These are phyloP conservation scores for Tripterygium wilfordii DNA, from an alignment of 177 flowering plant genomes.

Conservation along the genomic window DNA sequence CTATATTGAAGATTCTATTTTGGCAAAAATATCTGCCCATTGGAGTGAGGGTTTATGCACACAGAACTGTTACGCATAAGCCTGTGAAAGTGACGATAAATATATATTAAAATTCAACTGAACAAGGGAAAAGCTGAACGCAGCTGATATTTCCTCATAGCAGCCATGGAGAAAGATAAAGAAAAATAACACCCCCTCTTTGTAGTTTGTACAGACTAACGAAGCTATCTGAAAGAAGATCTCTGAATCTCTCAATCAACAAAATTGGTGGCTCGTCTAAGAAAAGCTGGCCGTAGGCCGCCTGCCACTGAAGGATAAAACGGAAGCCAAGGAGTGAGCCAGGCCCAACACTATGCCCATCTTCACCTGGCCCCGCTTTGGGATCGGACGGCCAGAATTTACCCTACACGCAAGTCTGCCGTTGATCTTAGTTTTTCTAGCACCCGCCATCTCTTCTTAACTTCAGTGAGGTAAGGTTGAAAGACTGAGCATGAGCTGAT, in stretches of 20 bases:
- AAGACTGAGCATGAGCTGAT: neutral
- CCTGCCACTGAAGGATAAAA: slow-evolving; percentile 11
- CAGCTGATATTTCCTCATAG: too few relatives aligned
- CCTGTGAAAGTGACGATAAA: too few relatives aligned
- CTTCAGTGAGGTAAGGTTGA: neutral
- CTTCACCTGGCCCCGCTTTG: slow-evolving; percentile 29
- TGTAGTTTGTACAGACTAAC: too few relatives aligned
- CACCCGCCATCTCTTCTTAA: slow-evolving; percentile 6
- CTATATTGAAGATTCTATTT: too few relatives aligned
- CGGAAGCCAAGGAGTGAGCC: slow-evolving; percentile 22
- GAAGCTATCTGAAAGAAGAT: neutral
- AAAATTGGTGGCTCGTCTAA: neutral
- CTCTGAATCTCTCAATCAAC: neutral
- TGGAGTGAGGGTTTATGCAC: too few relatives aligned
- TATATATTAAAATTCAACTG: too few relatives aligned
- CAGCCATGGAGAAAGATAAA: too few relatives aligned
- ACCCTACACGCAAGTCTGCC: slow-evolving; percentile 9
- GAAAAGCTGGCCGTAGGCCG: neutral
- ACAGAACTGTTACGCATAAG: too few relatives aligned
- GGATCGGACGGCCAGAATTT: slow-evolving; percentile 12
- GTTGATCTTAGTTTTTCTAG: slow-evolving; percentile 5
- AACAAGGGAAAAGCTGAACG: too few relatives aligned
- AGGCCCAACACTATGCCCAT: slow-evolving; percentile 16
- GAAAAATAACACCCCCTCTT: too few relatives aligned
- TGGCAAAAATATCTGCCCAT: too few relatives aligned